A percentile compares a stretch with the other conserved stretches of the same genome.
Evolutionary conservation across 179 eudicot species (phyloP).

Genomic region (Sideroxylon spinosum): DNA sequence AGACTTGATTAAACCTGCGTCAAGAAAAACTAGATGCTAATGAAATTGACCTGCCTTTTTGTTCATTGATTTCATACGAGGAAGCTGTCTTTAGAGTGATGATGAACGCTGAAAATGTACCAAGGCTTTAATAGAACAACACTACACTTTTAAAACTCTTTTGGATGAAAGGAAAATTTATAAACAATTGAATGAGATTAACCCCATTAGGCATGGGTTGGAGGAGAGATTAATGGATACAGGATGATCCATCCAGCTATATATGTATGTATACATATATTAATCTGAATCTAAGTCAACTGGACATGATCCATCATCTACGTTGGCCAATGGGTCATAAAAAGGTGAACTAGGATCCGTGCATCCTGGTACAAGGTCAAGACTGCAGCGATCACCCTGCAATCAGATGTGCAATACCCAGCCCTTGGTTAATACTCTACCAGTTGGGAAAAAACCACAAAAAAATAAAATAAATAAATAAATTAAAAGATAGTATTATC

Average conservation of each 20-base stretch:
- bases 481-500: neutral
- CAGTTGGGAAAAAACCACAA: neutral
- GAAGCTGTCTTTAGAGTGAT: too few relatives aligned
- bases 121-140: neutral
- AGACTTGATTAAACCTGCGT: too few relatives aligned
- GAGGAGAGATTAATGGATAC: neutral
- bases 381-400: slow-evolving; percentile 67
- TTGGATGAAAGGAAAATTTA: neutral
- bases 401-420: neutral
- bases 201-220: neutral
- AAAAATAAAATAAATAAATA: neutral
- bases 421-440: neutral
- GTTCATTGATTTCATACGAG: too few relatives aligned
- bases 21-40: too few relatives aligned
- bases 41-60: too few relatives aligned
- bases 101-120: neutral
- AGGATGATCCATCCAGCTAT: neutral
- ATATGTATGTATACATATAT: neutral
- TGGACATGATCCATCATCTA: slow-evolving; percentile 61
- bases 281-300: slow-evolving; percentile 35
- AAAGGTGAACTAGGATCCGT: slow-evolving; percentile 44
- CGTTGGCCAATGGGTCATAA: slow-evolving; percentile 51
- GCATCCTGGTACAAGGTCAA: slow-evolving; percentile 55
- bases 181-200: neutral
- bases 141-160: neutral